Conservation (phyloP, 1,284 basidiomycete genomes). For the Trichosporon coremiiforme region DNA sequence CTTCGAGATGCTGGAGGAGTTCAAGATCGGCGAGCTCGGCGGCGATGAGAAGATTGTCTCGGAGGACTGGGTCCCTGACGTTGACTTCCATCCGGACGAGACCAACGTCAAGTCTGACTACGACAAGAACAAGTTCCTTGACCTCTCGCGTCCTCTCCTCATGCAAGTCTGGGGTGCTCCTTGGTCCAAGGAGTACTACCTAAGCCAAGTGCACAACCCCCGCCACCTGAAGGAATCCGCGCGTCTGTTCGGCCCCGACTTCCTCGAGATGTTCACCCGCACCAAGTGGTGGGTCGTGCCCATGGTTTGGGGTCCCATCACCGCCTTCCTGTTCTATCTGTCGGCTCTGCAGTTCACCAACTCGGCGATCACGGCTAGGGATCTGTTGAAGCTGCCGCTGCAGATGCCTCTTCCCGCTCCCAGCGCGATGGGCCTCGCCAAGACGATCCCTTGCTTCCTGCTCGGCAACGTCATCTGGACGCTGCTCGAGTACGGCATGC, state of each 20-base stretch:
- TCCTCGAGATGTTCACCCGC: conserved; percentile 84
- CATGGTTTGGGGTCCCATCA: conserved; percentile 86
- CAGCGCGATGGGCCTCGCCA: conserved; percentile 45
- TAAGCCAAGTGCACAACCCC: conserved; percentile 94
- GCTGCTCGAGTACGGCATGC: conserved; percentile 89
- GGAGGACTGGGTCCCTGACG: conserved; percentile 83
- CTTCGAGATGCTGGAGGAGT: conserved; percentile 89
- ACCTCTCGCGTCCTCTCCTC: conserved; percentile 77
- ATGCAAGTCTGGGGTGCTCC: conserved; percentile 49
- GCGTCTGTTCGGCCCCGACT: conserved; percentile 77
- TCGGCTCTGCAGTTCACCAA: conserved; percentile 78
- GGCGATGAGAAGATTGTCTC: conserved; percentile 72
- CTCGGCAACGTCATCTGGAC: conserved; percentile 91
- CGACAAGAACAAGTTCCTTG: conserved; percentile 87
- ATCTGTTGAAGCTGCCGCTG: conserved; percentile 41
- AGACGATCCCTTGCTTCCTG: conserved; percentile 69
- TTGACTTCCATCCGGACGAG: conserved; percentile 85
- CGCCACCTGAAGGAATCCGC: conserved; percentile 86
- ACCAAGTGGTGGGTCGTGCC: conserved; percentile 97
- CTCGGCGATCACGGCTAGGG: conserved; percentile 44
- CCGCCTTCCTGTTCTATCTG: conserved; percentile 75
- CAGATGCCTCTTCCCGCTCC: conserved; percentile 40
- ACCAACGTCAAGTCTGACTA: conserved; percentile 77
- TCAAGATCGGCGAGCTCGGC: conserved; percentile 76
- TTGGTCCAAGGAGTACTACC: conserved; percentile 85